phyloP scores from a whole-genome alignment of 106 monocot genomes.

The Platanthera guangdongensis region DNA sequence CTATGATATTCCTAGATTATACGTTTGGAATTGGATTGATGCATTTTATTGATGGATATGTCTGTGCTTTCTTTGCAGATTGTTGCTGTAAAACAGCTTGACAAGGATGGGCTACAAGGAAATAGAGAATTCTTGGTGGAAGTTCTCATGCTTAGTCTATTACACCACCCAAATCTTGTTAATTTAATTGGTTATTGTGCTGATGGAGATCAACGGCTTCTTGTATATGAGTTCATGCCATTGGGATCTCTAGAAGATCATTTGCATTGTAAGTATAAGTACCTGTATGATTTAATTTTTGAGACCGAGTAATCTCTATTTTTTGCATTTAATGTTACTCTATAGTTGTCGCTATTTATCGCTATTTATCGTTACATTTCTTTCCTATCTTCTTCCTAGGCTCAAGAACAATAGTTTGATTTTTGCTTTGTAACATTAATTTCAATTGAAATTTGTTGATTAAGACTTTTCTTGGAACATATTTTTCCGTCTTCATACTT shows the following conservation, averaged over 20 bases:
- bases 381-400: too few relatives aligned
- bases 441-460: not conserved
- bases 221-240: constrained; percentile 39
- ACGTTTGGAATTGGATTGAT: not conserved
- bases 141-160: constrained; percentile 37
- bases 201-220: constrained; percentile 35
- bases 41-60: not conserved
- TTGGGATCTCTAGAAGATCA: constrained; percentile 41
- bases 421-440: not conserved
- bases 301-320: not conserved
- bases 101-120: constrained; percentile 32
- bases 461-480: not conserved
- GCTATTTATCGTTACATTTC: too few relatives aligned
- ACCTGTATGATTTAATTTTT: not conserved
- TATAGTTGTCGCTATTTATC: too few relatives aligned
- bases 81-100: constrained; percentile 35
- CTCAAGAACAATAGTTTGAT: too few relatives aligned
- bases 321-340: too few relatives aligned
- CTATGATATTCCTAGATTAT: not conserved
- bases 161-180: constrained; percentile 34
- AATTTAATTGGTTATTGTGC: constrained; percentile 38
- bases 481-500: not conserved
- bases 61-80: constrained; percentile 10
- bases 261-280: constrained; percentile 18
- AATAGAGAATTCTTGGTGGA: constrained; percentile 41